Conservation (phyloP, 2,329 filamentous ascomycete species). For the Amphichorda felina region DNA sequence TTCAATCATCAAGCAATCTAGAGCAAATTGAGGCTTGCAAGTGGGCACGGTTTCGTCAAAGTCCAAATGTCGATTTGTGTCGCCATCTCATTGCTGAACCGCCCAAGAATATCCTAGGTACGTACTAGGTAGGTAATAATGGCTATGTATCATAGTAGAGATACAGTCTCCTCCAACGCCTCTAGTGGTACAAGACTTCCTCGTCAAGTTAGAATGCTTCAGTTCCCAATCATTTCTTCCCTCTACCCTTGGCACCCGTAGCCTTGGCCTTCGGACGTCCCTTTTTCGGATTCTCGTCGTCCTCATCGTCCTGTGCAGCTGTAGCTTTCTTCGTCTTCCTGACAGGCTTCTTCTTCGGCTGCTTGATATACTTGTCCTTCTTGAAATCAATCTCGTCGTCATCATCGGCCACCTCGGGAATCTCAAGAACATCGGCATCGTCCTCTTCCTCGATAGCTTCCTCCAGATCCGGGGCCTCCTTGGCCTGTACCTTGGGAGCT, state of each 20-base stretch:
- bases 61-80: too few relatives aligned
- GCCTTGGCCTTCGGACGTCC: slow-evolving; percentile 28
- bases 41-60: too few relatives aligned
- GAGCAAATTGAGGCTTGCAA: too few relatives aligned
- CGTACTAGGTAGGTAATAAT: not conserved
- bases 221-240: too few relatives aligned
- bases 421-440: slow-evolving; percentile 49
- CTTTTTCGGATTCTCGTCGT: slow-evolving; percentile 45
- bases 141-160: not conserved
- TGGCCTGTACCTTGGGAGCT: slow-evolving; percentile 57
- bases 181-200: too few relatives aligned
- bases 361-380: slow-evolving; percentile 94
- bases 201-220: too few relatives aligned
- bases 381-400: slow-evolving; percentile 73
- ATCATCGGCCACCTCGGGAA: slow-evolving; percentile 45
- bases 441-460: slow-evolving; percentile 93
- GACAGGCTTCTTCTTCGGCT: slow-evolving; percentile 60
- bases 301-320: slow-evolving; percentile 35
- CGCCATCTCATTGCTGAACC: too few relatives aligned
- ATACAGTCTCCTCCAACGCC: too few relatives aligned
- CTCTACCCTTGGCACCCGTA: slow-evolving; percentile 18
- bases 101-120: too few relatives aligned
- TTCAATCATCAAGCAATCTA: too few relatives aligned
- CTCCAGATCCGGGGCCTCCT: slow-evolving; percentile 84
- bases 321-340: slow-evolving; percentile 30